These are phyloP conservation scores for Trichomonascaceae sp. DNA, from an alignment of 1,139 yeast species.

Conservation along the genomic window DNA sequence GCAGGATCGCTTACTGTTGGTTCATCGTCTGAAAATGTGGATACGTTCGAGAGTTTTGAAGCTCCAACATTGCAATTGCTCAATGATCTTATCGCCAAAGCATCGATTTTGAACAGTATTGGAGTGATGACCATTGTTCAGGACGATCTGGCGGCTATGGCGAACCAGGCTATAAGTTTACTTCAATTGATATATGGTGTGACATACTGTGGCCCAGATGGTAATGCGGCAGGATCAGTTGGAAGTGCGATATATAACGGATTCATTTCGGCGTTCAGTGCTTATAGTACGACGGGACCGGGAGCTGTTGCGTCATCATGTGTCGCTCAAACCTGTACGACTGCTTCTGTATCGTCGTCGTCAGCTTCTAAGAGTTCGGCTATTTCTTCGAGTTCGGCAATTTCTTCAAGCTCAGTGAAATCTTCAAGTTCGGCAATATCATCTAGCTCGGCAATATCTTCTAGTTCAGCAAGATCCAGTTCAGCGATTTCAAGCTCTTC, in stretches of 20 bases:
- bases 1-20: neutral
- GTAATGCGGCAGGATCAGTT: neutral
- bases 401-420: neutral
- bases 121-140: neutral
- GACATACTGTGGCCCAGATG: neutral
- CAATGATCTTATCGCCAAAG: neutral
- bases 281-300: neutral
- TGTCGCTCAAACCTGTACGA: neutral
- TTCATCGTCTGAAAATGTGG: neutral
- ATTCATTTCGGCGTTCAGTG: neutral
- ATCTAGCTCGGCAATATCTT: too few relatives aligned
- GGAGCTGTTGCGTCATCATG: neutral
- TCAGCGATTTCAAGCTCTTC: too few relatives aligned
- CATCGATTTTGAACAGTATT: neutral
- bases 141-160: neutral
- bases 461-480: neutral
- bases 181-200: neutral
- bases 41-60: neutral
- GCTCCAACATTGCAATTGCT: neutral
- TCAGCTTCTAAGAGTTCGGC: neutral
- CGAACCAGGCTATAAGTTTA: neutral
- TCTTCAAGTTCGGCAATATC: too few relatives aligned
- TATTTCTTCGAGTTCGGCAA: neutral
- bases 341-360: neutral
- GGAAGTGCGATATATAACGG: neutral